Evolutionary conservation across 441 rosid species (phyloP), one percentile per base, ranked within the genome.

Genomic region (Aleurites moluccanus): DNA sequence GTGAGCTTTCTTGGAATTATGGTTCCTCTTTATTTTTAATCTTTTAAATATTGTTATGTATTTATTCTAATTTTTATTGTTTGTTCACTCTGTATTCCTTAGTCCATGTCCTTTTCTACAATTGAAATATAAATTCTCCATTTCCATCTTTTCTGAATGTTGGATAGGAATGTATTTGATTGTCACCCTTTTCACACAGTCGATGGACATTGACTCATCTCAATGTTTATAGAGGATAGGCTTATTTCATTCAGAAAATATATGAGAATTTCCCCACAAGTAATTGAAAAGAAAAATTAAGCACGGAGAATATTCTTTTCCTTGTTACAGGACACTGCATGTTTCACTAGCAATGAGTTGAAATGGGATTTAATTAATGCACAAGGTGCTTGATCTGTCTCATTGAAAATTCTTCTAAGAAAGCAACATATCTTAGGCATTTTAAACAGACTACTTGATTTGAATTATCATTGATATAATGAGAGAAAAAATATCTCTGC

Each of bases 151-250:
- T 53, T 42, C 38, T 45, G 28, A 30, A 67, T 20, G 16, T 8
- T 15, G 38, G 21, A 27, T 27, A 25, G 3, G 68, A 44, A 40
- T n/a, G 18, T 44, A 40, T 64, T 21, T 64, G 50, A 42, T 25
- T 59, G 10, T 11, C 16, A 23, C 14, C 15, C 25, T 67, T 27
- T 49, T 49, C 30, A 42, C 69, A 65, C 53, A 1, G 13, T 65
- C 33, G 53, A 65, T 8, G 16, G 42, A 33, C 65, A 61, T 33
- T 20, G 5, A 28, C 55, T 65, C 53, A 44, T 42, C 69, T 44
- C 53, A 65, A 65, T 65, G 21, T 65, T 65, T 65, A 65, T 21
- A 30, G 28, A 64, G 35, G 56, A 50, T 50, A 50, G 56, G n/a
- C 56, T 50, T 50, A 50, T 50, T 50, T 15, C 56, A 50, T 9